A percentile compares a stretch with the other conserved stretches of the same genome.
Evolutionary conservation across 495 filamentous ascomycete species (phyloP).

Genomic region (Aspergillus conjunctus): DNA sequence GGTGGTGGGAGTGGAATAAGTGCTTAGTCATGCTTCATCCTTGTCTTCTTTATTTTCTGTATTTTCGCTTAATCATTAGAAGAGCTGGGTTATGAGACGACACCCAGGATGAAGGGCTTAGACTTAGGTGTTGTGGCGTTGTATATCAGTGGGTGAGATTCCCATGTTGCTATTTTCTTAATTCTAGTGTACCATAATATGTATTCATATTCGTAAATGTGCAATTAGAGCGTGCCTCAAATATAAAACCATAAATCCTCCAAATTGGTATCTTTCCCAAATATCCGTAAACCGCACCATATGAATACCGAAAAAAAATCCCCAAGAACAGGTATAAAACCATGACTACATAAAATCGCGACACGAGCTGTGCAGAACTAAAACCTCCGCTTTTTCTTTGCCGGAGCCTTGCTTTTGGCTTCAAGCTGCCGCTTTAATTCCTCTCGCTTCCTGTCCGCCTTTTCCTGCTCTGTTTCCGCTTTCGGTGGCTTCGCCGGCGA

Average conservation of each 20-base stretch:
- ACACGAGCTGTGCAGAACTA: constrained; percentile 25
- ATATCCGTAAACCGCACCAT: neutral
- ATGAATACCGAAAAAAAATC: neutral
- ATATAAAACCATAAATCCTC: neutral
- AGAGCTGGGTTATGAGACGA: neutral
- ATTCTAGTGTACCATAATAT: constrained; percentile 2
- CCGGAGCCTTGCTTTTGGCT: constrained; percentile 61
- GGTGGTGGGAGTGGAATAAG: constrained; percentile 15
- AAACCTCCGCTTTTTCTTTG: constrained; percentile 70
- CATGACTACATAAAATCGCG: neutral
- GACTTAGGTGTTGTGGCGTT: no score
- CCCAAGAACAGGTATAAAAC: no score
- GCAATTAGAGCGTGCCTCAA: neutral
- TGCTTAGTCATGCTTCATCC: neutral
- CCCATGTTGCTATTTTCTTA: no score
- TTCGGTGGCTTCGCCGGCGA: constrained; percentile 29
- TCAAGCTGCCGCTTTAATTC: constrained; percentile 68
- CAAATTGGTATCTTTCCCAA: neutral
- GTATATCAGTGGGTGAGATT: no score
- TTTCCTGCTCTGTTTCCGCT: constrained; percentile 51
- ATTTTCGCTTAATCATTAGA: neutral
- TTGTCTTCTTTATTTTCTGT: neutral
- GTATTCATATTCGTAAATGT: constrained; percentile 3
- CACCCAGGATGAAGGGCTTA: no score
- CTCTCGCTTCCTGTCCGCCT: constrained; percentile 62